Base-by-base conservation (phyloP, 805 yeast species). In the Candida michaelii region DNA sequence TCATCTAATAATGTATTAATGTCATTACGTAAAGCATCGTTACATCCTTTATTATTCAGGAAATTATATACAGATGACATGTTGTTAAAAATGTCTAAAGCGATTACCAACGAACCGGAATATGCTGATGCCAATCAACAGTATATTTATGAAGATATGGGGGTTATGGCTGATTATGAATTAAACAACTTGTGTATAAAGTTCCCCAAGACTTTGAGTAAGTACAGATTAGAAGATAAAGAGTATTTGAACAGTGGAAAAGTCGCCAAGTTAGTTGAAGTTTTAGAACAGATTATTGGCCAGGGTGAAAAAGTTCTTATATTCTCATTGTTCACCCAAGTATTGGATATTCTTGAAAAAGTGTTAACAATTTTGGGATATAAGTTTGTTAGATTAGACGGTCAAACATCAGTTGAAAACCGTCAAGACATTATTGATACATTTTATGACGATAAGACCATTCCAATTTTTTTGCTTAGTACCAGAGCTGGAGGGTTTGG, bases 401-500 rank as follows among this genome's bases (percentile, higher is more conserved):
- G 99, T n/a, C 76, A 76, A 45, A 93, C 99, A 0, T 75, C 90
- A 11, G 99, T 93, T 42, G 97, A 93, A 48, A 82, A 86, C 19
- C 79, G 99, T 58, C 99, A 93, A 63, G 88, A 85, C 44, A 68
- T 91, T 51, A 91, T 93, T 52, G 99, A 93, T 66, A 80, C 79
- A 52, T 93, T 86, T 58, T 84, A 89, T 55, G 89, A 86, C 25
- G 95, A 89, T 47, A 76, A 77, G 0, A 72, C 80, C 4, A 87
- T 93, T 49, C 91, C 95, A 0, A 84, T 93, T 3, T 91, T 93
- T 56, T 70, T 93, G 38, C 69, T 93, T 33, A 88, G 97, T 9
- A 93, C 99, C 3, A 89, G 88, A 59, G 98, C 99, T 0, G 99
- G 99, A 59, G 99, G 99, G 1, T 93, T 93, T 65, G 99, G 99